Evolutionary conservation across 2,329 filamentous ascomycete species (phyloP).

Genomic region (Nannizzia gypsea): DNA sequence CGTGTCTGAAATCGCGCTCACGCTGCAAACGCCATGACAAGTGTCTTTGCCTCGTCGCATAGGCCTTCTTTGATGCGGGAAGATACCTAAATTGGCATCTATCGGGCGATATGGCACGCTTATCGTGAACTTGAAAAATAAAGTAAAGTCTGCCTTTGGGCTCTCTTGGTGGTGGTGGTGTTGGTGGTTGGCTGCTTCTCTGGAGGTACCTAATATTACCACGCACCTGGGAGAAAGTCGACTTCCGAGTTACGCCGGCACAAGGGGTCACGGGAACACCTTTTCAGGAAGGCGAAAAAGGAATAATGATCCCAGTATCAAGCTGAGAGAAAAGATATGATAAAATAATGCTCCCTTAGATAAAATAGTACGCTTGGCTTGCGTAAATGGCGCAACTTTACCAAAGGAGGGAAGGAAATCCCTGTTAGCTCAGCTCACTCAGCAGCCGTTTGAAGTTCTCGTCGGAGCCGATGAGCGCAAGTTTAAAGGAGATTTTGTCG

Average conservation of each 20-base stretch:
- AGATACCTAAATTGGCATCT: not conserved
- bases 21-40: not conserved
- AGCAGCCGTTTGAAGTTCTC: not conserved
- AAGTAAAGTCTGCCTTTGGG: no score
- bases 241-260: not conserved
- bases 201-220: not conserved
- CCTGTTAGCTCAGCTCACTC: not conserved
- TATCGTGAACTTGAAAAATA: not conserved
- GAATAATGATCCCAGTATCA: no score
- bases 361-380: not conserved
- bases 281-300: not conserved
- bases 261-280: not conserved
- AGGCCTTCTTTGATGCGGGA: not conserved
- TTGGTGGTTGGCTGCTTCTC: no score
- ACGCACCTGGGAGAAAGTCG: not conserved
- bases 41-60: not conserved
- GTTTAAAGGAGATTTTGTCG: not conserved
- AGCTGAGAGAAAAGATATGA: not conserved
- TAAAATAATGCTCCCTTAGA: not conserved
- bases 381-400: slow-evolving; percentile 1
- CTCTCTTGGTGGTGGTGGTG: not conserved
- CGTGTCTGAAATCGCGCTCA: not conserved
- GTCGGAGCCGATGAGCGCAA: not conserved
- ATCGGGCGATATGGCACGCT: not conserved
- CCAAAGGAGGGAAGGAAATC: not conserved